phyloP scores from a whole-genome alignment of 2,329 filamentous ascomycete species.

The Pyrenochaeta sp. region DNA sequence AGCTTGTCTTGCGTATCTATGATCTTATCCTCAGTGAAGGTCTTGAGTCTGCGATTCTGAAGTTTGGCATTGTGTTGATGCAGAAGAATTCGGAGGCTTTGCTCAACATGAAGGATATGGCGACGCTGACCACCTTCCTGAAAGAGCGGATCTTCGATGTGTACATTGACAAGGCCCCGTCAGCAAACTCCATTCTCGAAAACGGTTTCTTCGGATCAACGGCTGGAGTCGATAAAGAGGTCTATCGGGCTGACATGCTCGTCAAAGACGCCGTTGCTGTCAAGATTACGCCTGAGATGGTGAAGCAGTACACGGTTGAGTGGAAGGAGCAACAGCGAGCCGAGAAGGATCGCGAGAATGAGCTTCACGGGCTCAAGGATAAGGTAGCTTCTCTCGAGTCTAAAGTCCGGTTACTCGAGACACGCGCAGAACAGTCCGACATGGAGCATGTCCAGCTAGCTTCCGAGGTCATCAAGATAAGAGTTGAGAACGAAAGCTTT shows the following conservation, averaged over 20 bases:
- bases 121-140: slow-evolving; percentile 83
- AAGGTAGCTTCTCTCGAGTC: slow-evolving; percentile 69
- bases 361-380: slow-evolving; percentile 72
- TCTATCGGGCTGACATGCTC: slow-evolving; percentile 92
- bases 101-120: slow-evolving; percentile 89
- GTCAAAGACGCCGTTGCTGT: slow-evolving; percentile 92
- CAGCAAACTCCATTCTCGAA: slow-evolving; percentile 90
- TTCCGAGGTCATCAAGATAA: slow-evolving; percentile 88
- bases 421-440: slow-evolving; percentile 86
- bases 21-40: slow-evolving; percentile 95
- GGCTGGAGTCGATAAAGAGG: slow-evolving; percentile 88
- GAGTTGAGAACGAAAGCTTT: slow-evolving; percentile 91
- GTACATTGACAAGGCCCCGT: slow-evolving; percentile 94
- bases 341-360: slow-evolving; percentile 82
- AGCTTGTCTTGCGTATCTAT: slow-evolving; percentile 95
- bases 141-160: slow-evolving; percentile 96
- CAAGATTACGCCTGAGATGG: slow-evolving; percentile 80
- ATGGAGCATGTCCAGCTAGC: slow-evolving; percentile 89
- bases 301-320: slow-evolving; percentile 81
- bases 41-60: slow-evolving; percentile 83
- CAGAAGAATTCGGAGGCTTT: slow-evolving; percentile 85
- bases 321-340: slow-evolving; percentile 91
- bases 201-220: slow-evolving; percentile 97
- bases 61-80: slow-evolving; percentile 95
- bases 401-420: slow-evolving; percentile 84